phyloP scores from a whole-genome alignment of 176 grass and related monocot genomes.

The Phyllostachys edulis region DNA sequence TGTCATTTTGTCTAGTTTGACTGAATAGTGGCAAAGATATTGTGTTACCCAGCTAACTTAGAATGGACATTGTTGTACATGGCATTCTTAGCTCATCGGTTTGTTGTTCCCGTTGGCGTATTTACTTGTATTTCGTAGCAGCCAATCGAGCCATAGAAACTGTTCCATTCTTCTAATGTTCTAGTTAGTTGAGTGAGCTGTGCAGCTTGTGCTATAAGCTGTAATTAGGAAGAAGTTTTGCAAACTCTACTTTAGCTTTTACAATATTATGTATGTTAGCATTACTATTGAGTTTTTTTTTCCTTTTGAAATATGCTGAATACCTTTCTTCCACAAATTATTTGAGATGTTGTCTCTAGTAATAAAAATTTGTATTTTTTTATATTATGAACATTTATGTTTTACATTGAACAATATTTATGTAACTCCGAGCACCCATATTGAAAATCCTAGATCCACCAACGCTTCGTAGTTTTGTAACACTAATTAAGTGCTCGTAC shows the following conservation, averaged over 20 bases:
- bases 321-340: background rate
- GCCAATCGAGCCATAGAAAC: background rate
- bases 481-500: too few relatives aligned
- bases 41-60: background rate
- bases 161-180: conserved; percentile 11
- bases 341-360: too few relatives aligned
- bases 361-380: too few relatives aligned
- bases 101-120: background rate
- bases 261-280: background rate
- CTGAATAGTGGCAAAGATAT: background rate
- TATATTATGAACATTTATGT: too few relatives aligned
- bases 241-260: background rate
- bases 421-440: too few relatives aligned
- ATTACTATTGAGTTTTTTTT: background rate
- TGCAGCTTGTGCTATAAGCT: background rate
- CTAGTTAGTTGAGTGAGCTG: background rate
- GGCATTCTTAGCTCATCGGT: background rate
- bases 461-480: too few relatives aligned
- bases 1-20: background rate
- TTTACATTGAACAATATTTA: too few relatives aligned
- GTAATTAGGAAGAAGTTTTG: background rate
- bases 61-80: background rate
- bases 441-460: too few relatives aligned
- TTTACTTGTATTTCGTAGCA: background rate
- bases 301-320: background rate